Conservation (phyloP, 768 basidiomycete species). For the Heimioporus sp. region DNA sequence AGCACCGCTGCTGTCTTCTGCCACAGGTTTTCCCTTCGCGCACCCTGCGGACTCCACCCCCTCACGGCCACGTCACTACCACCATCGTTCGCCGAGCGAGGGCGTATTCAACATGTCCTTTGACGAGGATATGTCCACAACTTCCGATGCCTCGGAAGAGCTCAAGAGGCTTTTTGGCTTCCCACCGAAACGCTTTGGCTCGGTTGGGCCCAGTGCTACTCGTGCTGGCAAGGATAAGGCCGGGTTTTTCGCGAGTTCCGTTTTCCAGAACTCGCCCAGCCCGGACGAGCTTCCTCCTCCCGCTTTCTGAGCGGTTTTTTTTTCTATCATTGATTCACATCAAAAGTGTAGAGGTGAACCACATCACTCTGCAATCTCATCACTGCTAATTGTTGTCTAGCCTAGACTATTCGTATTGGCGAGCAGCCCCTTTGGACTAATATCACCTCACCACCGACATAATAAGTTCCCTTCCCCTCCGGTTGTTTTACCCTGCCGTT, state of each 20-base stretch:
- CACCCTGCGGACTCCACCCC: conserved; percentile 33
- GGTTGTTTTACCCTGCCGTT: conserved; percentile 24
- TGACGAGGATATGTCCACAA: conserved; percentile 56
- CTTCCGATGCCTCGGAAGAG: conserved; percentile 40
- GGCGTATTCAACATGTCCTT: conserved; percentile 75
- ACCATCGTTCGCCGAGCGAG: conserved; percentile 66
- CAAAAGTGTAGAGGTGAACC: conserved; percentile 42
- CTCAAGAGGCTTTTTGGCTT: conserved; percentile 34
- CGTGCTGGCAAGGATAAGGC: conserved; percentile 33
- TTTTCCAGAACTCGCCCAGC: conserved; percentile 85
- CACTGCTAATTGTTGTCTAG: conserved; percentile 13
- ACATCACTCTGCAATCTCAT: background rate
- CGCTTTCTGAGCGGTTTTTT: conserved; percentile 47
- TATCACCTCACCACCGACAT: conserved; percentile 33
- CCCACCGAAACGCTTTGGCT: conserved; percentile 28
- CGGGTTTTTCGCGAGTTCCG: conserved; percentile 74
- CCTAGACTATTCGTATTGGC: conserved; percentile 39
- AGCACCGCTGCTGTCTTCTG: conserved; percentile 46
- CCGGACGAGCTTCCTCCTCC: conserved; percentile 79
- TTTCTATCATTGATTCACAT: conserved; percentile 11
- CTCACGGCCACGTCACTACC: conserved; percentile 37
- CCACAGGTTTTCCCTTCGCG: conserved; percentile 41
- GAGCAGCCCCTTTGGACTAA: conserved; percentile 35
- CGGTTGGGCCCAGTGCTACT: conserved; percentile 25
- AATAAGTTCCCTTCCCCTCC: conserved; percentile 25